phyloP scores from a whole-genome alignment of 768 basidiomycete species.

The Inosperma sp. region DNA sequence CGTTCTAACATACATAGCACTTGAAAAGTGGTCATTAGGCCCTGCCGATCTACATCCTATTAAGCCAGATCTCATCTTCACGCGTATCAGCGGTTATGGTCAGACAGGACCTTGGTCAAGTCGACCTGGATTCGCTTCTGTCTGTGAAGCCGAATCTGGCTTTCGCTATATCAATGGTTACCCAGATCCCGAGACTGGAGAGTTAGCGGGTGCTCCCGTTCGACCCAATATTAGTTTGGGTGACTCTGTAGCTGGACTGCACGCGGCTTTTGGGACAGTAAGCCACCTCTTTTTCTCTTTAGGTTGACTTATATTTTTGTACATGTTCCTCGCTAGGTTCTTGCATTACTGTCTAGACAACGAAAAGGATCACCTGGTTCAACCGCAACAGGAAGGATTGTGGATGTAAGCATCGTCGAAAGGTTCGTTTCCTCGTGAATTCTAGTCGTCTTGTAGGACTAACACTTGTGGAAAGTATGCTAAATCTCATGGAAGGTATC shows the following conservation, averaged over 20 bases:
- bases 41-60: conserved; percentile 57
- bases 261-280: conserved; percentile 71
- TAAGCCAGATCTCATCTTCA: conserved; percentile 87
- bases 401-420: conserved; percentile 75
- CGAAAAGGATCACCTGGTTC: conserved; percentile 34
- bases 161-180: conserved; percentile 75
- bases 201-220: conserved; percentile 57
- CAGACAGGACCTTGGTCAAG: conserved; percentile 72
- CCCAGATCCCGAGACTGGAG: conserved; percentile 48
- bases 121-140: conserved; percentile 67
- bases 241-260: conserved; percentile 66
- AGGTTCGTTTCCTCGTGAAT: conserved; percentile 36
- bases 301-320: not conserved
- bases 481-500: conserved; percentile 74
- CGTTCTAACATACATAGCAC: conserved; percentile 35
- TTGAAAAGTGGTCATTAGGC: conserved; percentile 67
- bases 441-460: not conserved
- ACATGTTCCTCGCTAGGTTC: conserved; percentile 38
- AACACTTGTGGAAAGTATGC: conserved; percentile 43
- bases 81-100: conserved; percentile 76
- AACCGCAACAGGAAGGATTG: conserved; percentile 43
- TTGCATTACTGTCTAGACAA: conserved; percentile 50
- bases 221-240: conserved; percentile 70
- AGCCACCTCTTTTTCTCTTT: conserved; percentile 12
- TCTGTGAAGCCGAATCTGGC: conserved; percentile 72